A percentile compares a stretch with the other conserved stretches of the same genome.
Conservation (phyloP, 169 alveolate species). For the Plasmodium vivax region DNA sequence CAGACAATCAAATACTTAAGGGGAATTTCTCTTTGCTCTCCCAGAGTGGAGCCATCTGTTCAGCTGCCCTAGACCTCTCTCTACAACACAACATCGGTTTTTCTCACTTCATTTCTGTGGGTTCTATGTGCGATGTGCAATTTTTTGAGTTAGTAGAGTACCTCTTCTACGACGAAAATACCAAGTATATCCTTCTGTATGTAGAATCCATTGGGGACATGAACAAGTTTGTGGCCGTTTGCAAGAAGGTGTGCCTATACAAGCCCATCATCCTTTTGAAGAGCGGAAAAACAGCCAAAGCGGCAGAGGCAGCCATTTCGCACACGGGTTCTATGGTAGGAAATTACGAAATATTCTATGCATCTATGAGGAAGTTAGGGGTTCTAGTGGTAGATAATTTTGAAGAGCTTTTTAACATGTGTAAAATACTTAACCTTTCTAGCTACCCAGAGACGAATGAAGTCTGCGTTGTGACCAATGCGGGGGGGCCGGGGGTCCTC, state of each 20-base stretch:
- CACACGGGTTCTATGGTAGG: constrained; percentile 89
- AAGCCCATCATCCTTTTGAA: constrained; percentile 86
- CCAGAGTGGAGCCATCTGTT: constrained; percentile 87
- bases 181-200: constrained; percentile 81
- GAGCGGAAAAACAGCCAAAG: constrained; percentile 87
- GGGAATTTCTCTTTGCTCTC: constrained; percentile 82
- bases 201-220: constrained; percentile 87
- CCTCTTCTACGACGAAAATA: constrained; percentile 81
- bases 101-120: constrained; percentile 86
- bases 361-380: constrained; percentile 84
- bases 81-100: constrained; percentile 84
- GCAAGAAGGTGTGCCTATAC: constrained; percentile 79
- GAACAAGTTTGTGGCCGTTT: constrained; percentile 80
- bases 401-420: constrained; percentile 83
- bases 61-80: constrained; percentile 87
- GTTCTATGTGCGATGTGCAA: constrained; percentile 84
- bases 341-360: constrained; percentile 82
- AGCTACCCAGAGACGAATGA: constrained; percentile 81
- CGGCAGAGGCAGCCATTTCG: constrained; percentile 85
- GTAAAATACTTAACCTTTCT: constrained; percentile 72
- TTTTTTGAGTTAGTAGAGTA: constrained; percentile 82
- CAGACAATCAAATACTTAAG: constrained; percentile 70
- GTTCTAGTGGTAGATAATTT: constrained; percentile 82
- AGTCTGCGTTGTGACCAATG: constrained; percentile 84
- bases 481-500: constrained; percentile 89